Evolutionary conservation across 2,329 filamentous ascomycete species (phyloP), one percentile per base, ranked within the genome.

Genomic region (Pseudocercospora fijiensis): DNA sequence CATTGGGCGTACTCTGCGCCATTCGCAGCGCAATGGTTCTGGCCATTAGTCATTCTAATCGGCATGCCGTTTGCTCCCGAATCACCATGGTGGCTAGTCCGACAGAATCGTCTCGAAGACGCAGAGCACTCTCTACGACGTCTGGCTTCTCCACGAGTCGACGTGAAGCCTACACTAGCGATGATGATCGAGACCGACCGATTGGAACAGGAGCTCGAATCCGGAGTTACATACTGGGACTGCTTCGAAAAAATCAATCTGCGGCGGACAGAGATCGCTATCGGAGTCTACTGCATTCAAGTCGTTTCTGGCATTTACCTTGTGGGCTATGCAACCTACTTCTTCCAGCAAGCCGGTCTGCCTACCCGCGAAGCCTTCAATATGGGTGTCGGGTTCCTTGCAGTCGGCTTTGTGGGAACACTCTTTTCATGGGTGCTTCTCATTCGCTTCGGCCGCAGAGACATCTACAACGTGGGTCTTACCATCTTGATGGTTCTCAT

Each of bases 241-340:
- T 80, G 77, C 70, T 81, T 82, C 72, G 75, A 73, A 4, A 74
- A 74, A 22, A 73, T 76, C 28, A 80, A 82, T 61, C 67, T 76
- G 4, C 68, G 79, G 2, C 76, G 80, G 3, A 82, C 80, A 0
- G 75, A 77, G 28, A 81, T 82, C 43, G 78, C 78, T 0, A 69
- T 78, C 41, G 76, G 77, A 7, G 79, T 79, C 18, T 82, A 79
- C 65, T 72, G 75, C 27, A 78, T 78, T 56, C 79, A 82, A 62
- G 76, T 79, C 60, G 67, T 80, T 4, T 77, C 75, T n/a, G 79
- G 78, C 1, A 76, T 79, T 49, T 77, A 74, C 58, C 69, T 81
- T 58, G 77, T 80, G 6, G 78, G 78, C 28, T 81, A 79, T 67
- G 75, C 76, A 4, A 80, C 78, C 3, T 83, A 82, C 70, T 83